phyloP scores from a whole-genome alignment of 2,329 filamentous ascomycete species.

The Phaeosphaeria sp. region DNA sequence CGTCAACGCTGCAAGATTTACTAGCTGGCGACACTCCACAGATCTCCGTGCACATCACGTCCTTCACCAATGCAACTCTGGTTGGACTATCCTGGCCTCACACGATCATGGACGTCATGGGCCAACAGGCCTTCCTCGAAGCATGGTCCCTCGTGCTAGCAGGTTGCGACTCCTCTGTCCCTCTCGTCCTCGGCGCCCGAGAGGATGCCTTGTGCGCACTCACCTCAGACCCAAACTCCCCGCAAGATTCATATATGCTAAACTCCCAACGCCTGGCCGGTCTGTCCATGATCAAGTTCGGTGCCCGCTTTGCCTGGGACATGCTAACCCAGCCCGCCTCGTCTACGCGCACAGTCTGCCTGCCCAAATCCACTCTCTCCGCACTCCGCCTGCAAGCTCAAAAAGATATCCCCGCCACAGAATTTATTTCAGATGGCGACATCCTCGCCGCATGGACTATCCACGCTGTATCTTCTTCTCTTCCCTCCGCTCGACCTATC shows the following conservation, averaged over 20 bases:
- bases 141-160: conserved; percentile 58
- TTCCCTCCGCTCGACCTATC: conserved; percentile 38
- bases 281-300: conserved; percentile 15
- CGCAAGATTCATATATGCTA: conserved; percentile 18
- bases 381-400: conserved; percentile 35
- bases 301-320: conserved; percentile 15
- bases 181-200: conserved; percentile 24
- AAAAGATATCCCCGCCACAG: conserved; percentile 25
- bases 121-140: conserved; percentile 51
- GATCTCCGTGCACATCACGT: conserved; percentile 57
- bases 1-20: conserved; percentile 15
- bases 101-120: conserved; percentile 57
- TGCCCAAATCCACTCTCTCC: conserved; percentile 37
- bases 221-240: conserved; percentile 1
- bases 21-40: conserved; percentile 52
- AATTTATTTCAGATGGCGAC: conserved; percentile 34
- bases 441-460: conserved; percentile 30
- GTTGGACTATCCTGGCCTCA: conserved; percentile 58
- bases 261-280: conserved; percentile 22
- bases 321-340: conserved; percentile 7
- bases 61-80: conserved; percentile 60
- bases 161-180: conserved; percentile 52
- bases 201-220: conserved; percentile 45
- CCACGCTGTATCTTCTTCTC: conserved; percentile 32
- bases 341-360: conserved; percentile 50